Evolutionary conservation across 768 basidiomycete species (phyloP), one percentile per base, ranked within the genome.

Genomic region (Tricholoma saponaceum): DNA sequence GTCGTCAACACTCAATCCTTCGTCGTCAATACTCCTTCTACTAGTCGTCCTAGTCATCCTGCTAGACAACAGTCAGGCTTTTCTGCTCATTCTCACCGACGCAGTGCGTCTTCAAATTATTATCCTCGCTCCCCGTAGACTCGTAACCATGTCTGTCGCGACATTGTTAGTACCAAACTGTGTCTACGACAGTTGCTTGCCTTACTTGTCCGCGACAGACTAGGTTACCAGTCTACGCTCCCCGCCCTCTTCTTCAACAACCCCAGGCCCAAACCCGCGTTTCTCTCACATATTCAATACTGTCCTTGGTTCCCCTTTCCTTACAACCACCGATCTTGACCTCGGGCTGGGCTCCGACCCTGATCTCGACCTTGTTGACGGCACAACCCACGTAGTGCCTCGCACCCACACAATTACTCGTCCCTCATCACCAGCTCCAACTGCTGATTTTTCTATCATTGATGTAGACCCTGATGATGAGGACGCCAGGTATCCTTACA

Each of bases 341-440:
- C 3, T 44, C 2, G 53, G 53, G 25, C 39, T 44, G 12, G 41
- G 44, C 10, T 52, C 66, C 3, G 49, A 63, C 41, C 69, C 68
- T 2, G 70, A 66, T 49, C 63, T 70, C 41, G 73, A 74, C 57
- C 66, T 74, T 43, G 68, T 75, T 59, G 65, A 70, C 56, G 65
- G 72, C 37, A 71, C 67, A 5, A 61, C 64, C 37, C 55, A 69
- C n/a, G 60, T 61, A n/a, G 66, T 68, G 1, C 69, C 64, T 12
- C 64, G 58, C 33, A 54, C 62, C n/a, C 59, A 72, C 28, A 73
- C 72, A 13, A 58, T 73, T 28, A 70, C 72, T n/a, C 70, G 80
- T 9, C 76, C 79, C 4, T 61, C 79, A 6, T 83, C 82, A 5
- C 80, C 80, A 20, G 67, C 74, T 22, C 77, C 72, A 1, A 78